These are phyloP conservation scores for Apiospora kogelbergensis DNA, from an alignment of 2,329 filamentous ascomycete species.

Conservation along the genomic window DNA sequence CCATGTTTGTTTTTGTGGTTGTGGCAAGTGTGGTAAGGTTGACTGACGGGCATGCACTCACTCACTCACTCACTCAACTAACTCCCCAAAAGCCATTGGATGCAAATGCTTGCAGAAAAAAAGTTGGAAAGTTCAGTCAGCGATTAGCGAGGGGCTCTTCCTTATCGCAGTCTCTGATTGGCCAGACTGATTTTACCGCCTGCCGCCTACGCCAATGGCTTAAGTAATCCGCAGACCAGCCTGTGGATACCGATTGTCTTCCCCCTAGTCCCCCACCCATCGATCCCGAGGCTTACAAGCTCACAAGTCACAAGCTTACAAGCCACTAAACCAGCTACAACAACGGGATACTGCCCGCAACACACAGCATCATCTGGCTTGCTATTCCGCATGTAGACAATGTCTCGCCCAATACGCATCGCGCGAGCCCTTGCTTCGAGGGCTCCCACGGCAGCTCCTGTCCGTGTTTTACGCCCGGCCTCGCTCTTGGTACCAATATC, in stretches of 20 bases:
- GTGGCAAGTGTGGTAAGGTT: neutral
- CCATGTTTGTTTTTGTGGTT: constrained; percentile 18
- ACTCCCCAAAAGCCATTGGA: neutral
- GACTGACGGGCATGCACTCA: neutral
- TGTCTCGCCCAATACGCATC: neutral
- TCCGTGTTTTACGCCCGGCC: neutral
- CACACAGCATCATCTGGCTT: no score
- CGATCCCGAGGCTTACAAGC: neutral
- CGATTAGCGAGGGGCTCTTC: neutral
- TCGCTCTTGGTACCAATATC: neutral
- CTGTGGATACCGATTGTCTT: neutral
- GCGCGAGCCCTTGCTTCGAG: neutral
- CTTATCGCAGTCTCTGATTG: neutral
- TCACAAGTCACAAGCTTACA: no score
- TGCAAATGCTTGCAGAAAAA: constrained; percentile 3
- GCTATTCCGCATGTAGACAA: neutral
- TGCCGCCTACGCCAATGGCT: neutral
- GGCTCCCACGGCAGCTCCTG: neutral
- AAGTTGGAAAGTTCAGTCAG: constrained; percentile 1
- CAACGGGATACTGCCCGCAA: no score
- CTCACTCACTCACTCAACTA: neutral
- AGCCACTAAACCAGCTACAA: neutral
- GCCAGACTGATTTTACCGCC: neutral
- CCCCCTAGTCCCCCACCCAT: neutral
- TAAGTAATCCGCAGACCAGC: neutral